Evolutionary conservation across 495 filamentous ascomycete genomes (phyloP).

Genomic region (Glutinoglossum americanum): DNA sequence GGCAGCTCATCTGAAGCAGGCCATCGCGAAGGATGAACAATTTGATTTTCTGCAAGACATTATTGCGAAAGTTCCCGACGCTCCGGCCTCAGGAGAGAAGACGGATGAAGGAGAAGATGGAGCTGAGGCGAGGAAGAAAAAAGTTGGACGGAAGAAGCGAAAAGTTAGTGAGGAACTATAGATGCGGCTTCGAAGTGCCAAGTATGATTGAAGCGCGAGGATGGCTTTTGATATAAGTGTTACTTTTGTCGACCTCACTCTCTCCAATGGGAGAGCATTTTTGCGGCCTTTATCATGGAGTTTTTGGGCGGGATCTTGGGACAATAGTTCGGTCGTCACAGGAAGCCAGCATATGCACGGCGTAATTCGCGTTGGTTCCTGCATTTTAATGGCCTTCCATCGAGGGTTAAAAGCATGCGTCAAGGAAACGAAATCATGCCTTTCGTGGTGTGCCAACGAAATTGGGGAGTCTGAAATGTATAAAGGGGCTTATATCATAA

Average conservation of each 20-base stretch:
- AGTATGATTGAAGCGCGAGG: background rate
- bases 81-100: constrained; percentile 29
- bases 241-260: background rate
- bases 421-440: background rate
- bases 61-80: constrained; percentile 65
- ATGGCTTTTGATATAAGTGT: background rate
- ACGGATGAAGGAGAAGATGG: constrained; percentile 22
- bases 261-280: background rate
- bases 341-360: background rate
- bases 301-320: background rate
- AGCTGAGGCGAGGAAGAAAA: constrained; percentile 4
- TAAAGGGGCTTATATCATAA: background rate
- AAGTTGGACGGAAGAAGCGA: constrained; percentile 4
- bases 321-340: background rate
- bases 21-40: constrained; percentile 63
- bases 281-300: constrained; percentile 1
- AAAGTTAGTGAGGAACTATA: constrained; percentile 6
- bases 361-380: background rate
- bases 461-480: background rate
- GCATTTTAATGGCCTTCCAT: background rate
- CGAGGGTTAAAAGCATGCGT: background rate
- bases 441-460: background rate
- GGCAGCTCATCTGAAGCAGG: constrained; percentile 74
- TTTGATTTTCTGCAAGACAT: constrained; percentile 90
- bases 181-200: background rate